phyloP scores from a whole-genome alignment of 768 basidiomycete species.

The Russula foetens region DNA sequence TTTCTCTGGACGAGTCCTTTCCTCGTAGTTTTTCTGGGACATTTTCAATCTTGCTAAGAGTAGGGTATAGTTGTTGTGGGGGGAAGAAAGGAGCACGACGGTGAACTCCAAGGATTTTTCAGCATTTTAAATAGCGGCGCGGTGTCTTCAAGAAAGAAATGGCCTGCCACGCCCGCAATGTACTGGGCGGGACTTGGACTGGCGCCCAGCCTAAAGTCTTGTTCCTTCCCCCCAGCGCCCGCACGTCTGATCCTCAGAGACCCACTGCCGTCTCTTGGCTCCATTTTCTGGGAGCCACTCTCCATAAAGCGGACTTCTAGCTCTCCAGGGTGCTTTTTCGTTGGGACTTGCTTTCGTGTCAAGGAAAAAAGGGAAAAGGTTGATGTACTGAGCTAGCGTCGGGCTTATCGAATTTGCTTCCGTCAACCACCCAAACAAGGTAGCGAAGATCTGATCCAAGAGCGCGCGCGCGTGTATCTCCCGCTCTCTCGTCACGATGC shows the following conservation, averaged over 20 bases:
- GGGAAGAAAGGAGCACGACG: not conserved
- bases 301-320: not conserved
- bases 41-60: not conserved
- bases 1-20: not conserved
- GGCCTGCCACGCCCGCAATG: not conserved
- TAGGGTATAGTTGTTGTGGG: not conserved
- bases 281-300: not conserved
- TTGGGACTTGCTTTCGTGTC: not conserved
- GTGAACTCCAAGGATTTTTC: not conserved
- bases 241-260: not conserved
- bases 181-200: not conserved
- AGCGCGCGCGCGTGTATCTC: not conserved
- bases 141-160: constrained; percentile 9
- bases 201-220: constrained; percentile 5
- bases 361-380: not conserved
- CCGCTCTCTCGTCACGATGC: constrained; percentile 1
- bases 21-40: not conserved
- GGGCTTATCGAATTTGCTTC: constrained; percentile 1
- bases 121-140: constrained; percentile 12
- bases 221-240: not conserved
- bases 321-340: not conserved
- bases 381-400: not conserved
- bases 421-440: constrained; percentile 7
- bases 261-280: not conserved
- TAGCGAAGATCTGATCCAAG: constrained; percentile 12